phyloP scores from a whole-genome alignment of 768 basidiomycete species.

The Suillus weaverae region DNA sequence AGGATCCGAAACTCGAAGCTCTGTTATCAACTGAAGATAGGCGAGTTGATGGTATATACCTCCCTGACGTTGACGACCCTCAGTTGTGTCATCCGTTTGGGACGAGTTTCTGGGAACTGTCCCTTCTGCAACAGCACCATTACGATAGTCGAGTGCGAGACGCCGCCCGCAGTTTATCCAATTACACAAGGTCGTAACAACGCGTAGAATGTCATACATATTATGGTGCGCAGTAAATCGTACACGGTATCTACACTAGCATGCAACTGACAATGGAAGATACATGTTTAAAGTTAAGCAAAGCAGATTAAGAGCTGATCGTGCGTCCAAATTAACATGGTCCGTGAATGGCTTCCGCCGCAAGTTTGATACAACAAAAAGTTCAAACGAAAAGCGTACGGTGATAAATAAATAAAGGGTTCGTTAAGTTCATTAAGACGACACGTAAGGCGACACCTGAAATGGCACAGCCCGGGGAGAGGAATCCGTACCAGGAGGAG shows the following conservation, averaged over 20 bases:
- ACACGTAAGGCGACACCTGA: constrained; percentile 31
- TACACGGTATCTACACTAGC: constrained; percentile 36
- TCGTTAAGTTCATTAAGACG: constrained; percentile 35
- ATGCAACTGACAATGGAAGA: constrained; percentile 16
- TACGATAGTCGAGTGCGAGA: constrained; percentile 67
- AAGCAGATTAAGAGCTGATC: constrained; percentile 22
- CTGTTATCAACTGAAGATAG: constrained; percentile 88
- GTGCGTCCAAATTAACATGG: constrained; percentile 9
- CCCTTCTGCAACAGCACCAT: constrained; percentile 58
- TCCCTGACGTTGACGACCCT: constrained; percentile 86
- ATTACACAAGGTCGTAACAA: constrained; percentile 39
- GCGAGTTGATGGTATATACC: constrained; percentile 80
- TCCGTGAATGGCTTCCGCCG: constrained; percentile 5
- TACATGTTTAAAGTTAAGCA: constrained; percentile 22
- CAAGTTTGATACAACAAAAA: constrained; percentile 5
- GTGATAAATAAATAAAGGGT: constrained; percentile 21
- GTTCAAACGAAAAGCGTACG: constrained; percentile 4
- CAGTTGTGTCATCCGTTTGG: constrained; percentile 80
- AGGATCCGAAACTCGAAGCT: constrained; percentile 79
- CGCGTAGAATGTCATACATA: constrained; percentile 22
- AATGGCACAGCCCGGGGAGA: constrained; percentile 22
- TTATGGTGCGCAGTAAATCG: constrained; percentile 27
- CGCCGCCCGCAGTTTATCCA: constrained; percentile 60
- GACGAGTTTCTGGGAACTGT: constrained; percentile 84
- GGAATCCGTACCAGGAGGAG: constrained; percentile 35